Base-by-base conservation (phyloP, 495 filamentous ascomycete species). In the Endocarpon pusillum region DNA sequence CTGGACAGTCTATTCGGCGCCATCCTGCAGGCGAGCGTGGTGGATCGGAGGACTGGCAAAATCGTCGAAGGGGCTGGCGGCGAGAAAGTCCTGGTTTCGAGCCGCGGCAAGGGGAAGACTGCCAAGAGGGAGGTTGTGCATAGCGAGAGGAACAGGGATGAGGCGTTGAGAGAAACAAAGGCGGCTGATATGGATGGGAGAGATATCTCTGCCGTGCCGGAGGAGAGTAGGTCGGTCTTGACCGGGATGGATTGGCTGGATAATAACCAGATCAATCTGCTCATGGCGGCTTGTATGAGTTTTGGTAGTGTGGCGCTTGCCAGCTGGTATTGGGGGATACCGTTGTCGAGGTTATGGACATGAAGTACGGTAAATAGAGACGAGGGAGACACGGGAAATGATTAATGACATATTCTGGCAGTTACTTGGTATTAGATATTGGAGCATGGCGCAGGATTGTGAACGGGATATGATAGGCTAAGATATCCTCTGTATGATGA, bases 251-350 rank as follows among this genome's bases (percentile, higher is more conserved):
- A 91, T 41, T 47, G 89, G 44, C 57, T 94, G 39, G 82, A 89
- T 48, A 97, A 97, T 44, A 97, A 97, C 49, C 77, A 72, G 18
- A 85, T 97, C 38, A 97, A 97, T 48, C 60, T 92, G 16, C 46
- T 84, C 18, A 94, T 94, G 86, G 86, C 87, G 0, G 57, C 69
- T 6, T 52, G 55, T 0, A 89, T 91, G 73, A 94, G 81, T 48
- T 22, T 82, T 10, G 71, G 71, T 3, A 81, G 75, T 5, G 93
- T 97, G 73, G 62, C 59, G 0, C 52, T 76, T 28, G 55, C 59
- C 0, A 50, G 55, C 29, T n/a, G n/a, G n/a, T n/a, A n/a, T n/a
- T n/a, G n/a, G n/a, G n/a, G n/a, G n/a, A n/a, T n/a, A n/a, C n/a
- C n/a, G n/a, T n/a, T n/a, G n/a, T n/a, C n/a, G n/a, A n/a, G n/a